Conservation (phyloP, 2,329 filamentous ascomycete species). For the Dactylellina parvicollis region DNA sequence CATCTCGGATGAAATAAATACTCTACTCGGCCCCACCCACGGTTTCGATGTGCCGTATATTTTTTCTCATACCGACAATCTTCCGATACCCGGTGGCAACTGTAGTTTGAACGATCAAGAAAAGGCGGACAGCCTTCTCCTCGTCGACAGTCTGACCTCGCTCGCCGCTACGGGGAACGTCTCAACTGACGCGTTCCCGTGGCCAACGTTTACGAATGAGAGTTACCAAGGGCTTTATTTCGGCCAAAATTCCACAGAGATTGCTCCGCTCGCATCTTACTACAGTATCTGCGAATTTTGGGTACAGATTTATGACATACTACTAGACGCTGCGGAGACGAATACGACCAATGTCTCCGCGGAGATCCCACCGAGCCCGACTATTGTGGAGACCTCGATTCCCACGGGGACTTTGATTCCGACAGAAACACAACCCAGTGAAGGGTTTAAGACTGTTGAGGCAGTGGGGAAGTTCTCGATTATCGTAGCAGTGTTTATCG, state of each 20-base stretch:
- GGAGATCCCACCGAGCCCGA: conserved; percentile 9
- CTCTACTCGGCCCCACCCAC: conserved; percentile 20
- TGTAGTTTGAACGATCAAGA: conserved; percentile 21
- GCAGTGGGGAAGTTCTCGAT: conserved; percentile 9
- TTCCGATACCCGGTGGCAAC: conserved; percentile 25
- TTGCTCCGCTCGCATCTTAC: conserved; percentile 1
- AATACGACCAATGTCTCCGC: conserved; percentile 19
- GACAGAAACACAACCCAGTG: conserved; percentile 5
- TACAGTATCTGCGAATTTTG: conserved; percentile 41
- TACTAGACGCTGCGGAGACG: conserved; percentile 20
- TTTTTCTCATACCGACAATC: conserved; percentile 7
- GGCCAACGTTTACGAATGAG: conserved; percentile 30
- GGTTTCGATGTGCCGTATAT: conserved; percentile 21
- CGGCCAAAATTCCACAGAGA: conserved; percentile 18
- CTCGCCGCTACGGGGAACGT: conserved; percentile 19
- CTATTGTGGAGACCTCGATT: not conserved
- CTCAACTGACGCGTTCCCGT: conserved; percentile 17
- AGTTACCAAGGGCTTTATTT: conserved; percentile 31
- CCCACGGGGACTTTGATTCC: conserved; percentile 1
- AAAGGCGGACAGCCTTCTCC: conserved; percentile 5
- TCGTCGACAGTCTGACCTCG: conserved; percentile 13
- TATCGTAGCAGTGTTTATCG: not conserved
- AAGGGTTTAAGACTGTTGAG: not conserved
- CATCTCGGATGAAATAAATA: not conserved
- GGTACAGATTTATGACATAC: conserved; percentile 12